phyloP scores from a whole-genome alignment of 768 basidiomycete species.

The Hirschioporus abietinus region DNA sequence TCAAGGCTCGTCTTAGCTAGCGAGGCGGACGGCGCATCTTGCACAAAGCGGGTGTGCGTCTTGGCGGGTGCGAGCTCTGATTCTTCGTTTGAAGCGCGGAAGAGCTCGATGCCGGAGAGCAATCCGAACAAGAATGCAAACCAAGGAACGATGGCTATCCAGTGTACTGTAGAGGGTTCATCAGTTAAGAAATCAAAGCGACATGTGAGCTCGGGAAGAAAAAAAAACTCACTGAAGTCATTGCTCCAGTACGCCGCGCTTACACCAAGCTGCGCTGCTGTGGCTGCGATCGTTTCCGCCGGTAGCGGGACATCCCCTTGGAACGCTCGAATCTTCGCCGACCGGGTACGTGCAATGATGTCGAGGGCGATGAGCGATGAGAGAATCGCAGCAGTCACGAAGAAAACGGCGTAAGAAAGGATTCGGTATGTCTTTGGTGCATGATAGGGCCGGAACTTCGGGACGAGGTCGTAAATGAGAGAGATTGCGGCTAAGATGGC shows the following conservation, averaged over 20 bases:
- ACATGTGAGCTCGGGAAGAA: neutral
- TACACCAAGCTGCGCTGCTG: conserved; percentile 32
- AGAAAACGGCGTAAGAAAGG: conserved; percentile 34
- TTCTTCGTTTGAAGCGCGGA: conserved; percentile 22
- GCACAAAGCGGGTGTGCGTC: conserved; percentile 10
- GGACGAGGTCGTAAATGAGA: conserved; percentile 20
- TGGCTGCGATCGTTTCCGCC: conserved; percentile 28
- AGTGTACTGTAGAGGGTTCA: conserved; percentile 32
- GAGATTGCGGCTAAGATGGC: conserved; percentile 25
- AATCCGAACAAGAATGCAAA: conserved; percentile 37
- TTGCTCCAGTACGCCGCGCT: conserved; percentile 39
- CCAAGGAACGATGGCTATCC: conserved; percentile 51
- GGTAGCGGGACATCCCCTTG: conserved; percentile 34
- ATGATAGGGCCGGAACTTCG: conserved; percentile 13
- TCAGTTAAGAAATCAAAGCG: conserved; percentile 5
- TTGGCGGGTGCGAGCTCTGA: conserved; percentile 6
- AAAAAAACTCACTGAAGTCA: conserved; percentile 38
- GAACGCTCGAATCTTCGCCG: conserved; percentile 37
- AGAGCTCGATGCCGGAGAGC: conserved; percentile 32
- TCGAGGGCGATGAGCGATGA: conserved; percentile 44
- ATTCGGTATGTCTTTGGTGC: conserved; percentile 25
- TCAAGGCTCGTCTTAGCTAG: neutral
- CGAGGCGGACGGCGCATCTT: neutral
- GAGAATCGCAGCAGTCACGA: conserved; percentile 42
- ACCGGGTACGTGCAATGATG: conserved; percentile 38